A percentile compares a stretch with the other conserved stretches of the same genome.
Evolutionary conservation across 2,329 filamentous ascomycete genomes (phyloP).

Genomic region (Claviceps africana): DNA sequence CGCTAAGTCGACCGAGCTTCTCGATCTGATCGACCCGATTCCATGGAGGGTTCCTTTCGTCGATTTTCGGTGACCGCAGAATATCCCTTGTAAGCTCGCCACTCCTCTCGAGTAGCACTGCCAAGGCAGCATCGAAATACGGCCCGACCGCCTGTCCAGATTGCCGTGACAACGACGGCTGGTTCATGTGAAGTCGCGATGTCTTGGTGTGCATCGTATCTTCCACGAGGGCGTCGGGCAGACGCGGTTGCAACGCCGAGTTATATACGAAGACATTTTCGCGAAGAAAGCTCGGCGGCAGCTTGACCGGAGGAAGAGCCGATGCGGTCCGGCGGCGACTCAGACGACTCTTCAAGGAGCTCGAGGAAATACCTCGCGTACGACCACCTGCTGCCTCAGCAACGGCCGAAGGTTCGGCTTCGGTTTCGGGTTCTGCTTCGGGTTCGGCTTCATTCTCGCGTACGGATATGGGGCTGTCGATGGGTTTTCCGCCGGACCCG

Average conservation of each 20-base stretch:
- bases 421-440: conserved; percentile 13
- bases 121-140: conserved; percentile 19
- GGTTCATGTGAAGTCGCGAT: conserved; percentile 16
- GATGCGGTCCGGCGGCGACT: conserved; percentile 21
- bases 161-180: conserved; percentile 11
- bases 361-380: conserved; percentile 12
- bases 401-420: conserved; percentile 14
- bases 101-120: conserved; percentile 8
- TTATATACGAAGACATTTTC: conserved; percentile 28
- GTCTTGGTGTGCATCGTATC: conserved; percentile 19
- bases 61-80: conserved; percentile 2
- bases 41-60: conserved; percentile 3
- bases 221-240: conserved; percentile 19
- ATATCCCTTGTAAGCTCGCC: conserved; percentile 10
- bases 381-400: conserved; percentile 16
- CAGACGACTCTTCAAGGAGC: conserved; percentile 17
- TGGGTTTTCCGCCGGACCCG: conserved; percentile 14
- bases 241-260: conserved; percentile 13
- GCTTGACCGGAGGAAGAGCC: conserved; percentile 34
- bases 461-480: conserved; percentile 12
- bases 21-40: conserved; percentile 9
- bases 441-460: conserved; percentile 17
- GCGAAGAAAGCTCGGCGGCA: conserved; percentile 44
- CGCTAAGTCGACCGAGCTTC: conserved; percentile 13
- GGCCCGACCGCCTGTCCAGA: conserved; percentile 15